Percentiles rank a stretch among this genome's conserved stretches.
These are phyloP conservation scores for Aegilops tauschii DNA, from an alignment of 176 grass and related monocot species.

Conservation along the genomic window DNA sequence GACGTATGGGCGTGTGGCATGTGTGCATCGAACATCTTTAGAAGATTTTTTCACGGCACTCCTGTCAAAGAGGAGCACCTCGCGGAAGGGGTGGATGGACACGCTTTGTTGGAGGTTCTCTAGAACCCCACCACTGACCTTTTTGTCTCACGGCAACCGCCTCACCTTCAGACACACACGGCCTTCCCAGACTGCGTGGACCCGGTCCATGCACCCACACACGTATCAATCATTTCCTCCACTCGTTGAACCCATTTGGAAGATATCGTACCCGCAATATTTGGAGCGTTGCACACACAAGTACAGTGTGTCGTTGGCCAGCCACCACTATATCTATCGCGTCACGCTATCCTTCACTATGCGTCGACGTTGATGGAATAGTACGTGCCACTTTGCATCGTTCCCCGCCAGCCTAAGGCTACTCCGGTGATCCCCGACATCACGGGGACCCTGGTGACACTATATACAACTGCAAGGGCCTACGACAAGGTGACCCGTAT, in stretches of 20 bases:
- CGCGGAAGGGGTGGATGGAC: slow-evolving; percentile 3
- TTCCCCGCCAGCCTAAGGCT: not conserved
- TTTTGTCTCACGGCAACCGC: slow-evolving; percentile 45
- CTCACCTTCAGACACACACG: slow-evolving; percentile 9
- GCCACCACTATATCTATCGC: slow-evolving; percentile 1
- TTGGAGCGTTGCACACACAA: not conserved
- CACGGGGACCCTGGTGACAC: too few relatives aligned
- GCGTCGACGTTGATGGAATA: not conserved
- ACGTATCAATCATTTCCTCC: slow-evolving; percentile 50
- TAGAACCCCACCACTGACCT: slow-evolving; percentile 31
- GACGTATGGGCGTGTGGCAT: slow-evolving; percentile 19
- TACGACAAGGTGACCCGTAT: too few relatives aligned
- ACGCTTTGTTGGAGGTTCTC: slow-evolving; percentile 38
- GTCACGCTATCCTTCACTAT: not conserved
- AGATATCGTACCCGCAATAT: not conserved
- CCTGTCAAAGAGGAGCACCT: slow-evolving; percentile 12
- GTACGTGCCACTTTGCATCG: not conserved
- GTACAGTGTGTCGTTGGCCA: not conserved
- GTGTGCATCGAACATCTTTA: not conserved
- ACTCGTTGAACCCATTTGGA: slow-evolving; percentile 21
- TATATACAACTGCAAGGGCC: too few relatives aligned
- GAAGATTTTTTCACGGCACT: slow-evolving; percentile 16
- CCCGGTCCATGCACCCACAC: slow-evolving; percentile 36
- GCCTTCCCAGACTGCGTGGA: not conserved
- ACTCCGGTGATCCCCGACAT: not conserved